phyloP scores from a whole-genome alignment of 2,329 filamentous ascomycete genomes.

The Penicillium crustosum region DNA sequence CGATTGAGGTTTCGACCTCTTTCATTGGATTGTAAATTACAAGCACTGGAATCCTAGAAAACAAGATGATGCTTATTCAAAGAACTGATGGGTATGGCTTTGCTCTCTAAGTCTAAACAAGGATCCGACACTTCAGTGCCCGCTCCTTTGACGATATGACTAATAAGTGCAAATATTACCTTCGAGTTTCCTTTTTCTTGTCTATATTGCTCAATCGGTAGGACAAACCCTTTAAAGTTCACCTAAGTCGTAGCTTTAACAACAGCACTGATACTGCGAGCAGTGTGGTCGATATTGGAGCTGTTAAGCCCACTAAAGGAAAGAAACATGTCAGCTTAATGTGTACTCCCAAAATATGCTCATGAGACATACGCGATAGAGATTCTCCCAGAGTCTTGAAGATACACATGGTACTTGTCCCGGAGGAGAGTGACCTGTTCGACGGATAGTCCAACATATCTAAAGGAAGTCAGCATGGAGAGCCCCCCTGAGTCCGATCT shows the following conservation, averaged over 20 bases:
- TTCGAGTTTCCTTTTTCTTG: not conserved
- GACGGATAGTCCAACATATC: constrained; percentile 15
- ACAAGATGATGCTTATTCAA: not conserved
- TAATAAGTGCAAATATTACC: not conserved
- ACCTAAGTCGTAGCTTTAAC: constrained; percentile 9
- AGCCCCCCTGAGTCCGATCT: not conserved
- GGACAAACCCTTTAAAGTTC: too few species aligned
- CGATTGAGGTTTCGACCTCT: too few species aligned
- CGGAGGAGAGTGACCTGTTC: constrained; percentile 15
- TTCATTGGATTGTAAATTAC: too few species aligned
- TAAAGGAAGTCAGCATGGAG: constrained; percentile 7
- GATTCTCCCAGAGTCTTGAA: constrained; percentile 18
- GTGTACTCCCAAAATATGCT: not conserved
- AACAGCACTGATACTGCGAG: constrained; percentile 16
- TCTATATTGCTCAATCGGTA: too few species aligned
- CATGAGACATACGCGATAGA: constrained; percentile 15
- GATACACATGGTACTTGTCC: constrained; percentile 14
- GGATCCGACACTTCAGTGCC: not conserved
- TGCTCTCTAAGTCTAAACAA: not conserved
- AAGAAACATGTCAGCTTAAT: not conserved
- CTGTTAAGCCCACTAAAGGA: constrained; percentile 14
- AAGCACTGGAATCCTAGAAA: not conserved
- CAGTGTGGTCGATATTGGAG: constrained; percentile 14
- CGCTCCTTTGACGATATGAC: not conserved
- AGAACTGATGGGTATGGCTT: too few species aligned